Evolutionary conservation across 2,329 filamentous ascomycete genomes (phyloP).

Genomic region (Sclerotinia nivalis): DNA sequence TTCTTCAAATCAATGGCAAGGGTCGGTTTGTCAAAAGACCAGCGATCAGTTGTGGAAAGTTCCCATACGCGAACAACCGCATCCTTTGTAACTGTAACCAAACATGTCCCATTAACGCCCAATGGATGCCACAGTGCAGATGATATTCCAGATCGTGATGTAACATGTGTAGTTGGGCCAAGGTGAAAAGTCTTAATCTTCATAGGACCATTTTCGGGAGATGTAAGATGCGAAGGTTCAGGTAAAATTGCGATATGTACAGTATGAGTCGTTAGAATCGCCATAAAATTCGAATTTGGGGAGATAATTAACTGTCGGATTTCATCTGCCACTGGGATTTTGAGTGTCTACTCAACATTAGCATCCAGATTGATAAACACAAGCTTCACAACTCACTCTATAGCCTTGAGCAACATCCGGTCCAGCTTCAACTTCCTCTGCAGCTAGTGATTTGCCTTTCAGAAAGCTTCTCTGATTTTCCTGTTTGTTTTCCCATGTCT

Average conservation of each 20-base stretch:
- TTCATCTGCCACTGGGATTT: slow-evolving; percentile 73
- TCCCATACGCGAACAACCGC: slow-evolving; percentile 91
- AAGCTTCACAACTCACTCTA: slow-evolving; percentile 46
- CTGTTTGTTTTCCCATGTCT: slow-evolving; percentile 50
- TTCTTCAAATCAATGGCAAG: slow-evolving; percentile 87
- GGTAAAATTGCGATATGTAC: slow-evolving; percentile 86
- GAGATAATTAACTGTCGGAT: slow-evolving; percentile 86
- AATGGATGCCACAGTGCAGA: slow-evolving; percentile 92
- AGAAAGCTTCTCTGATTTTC: slow-evolving; percentile 29
- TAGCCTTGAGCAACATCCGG: slow-evolving; percentile 47
- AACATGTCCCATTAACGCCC: slow-evolving; percentile 74
- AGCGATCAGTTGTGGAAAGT: slow-evolving; percentile 76
- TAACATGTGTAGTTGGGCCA: slow-evolving; percentile 89
- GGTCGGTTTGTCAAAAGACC: slow-evolving; percentile 81
- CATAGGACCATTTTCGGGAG: slow-evolving; percentile 66
- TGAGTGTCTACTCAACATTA: slow-evolving; percentile 62
- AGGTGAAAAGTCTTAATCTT: slow-evolving; percentile 86
- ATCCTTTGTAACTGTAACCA: slow-evolving; percentile 87
- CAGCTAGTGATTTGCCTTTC: slow-evolving; percentile 30
- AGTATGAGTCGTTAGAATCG: slow-evolving; percentile 83
- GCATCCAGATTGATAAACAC: slow-evolving; percentile 26
- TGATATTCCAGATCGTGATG: slow-evolving; percentile 76
- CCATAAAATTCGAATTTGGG: slow-evolving; percentile 77
- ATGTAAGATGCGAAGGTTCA: slow-evolving; percentile 72
- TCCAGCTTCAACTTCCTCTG: slow-evolving; percentile 33